Percentiles rank a stretch among this genome's conserved stretches.
Conservation (phyloP, 768 basidiomycete species). For the Kockovaella imperatae region DNA sequence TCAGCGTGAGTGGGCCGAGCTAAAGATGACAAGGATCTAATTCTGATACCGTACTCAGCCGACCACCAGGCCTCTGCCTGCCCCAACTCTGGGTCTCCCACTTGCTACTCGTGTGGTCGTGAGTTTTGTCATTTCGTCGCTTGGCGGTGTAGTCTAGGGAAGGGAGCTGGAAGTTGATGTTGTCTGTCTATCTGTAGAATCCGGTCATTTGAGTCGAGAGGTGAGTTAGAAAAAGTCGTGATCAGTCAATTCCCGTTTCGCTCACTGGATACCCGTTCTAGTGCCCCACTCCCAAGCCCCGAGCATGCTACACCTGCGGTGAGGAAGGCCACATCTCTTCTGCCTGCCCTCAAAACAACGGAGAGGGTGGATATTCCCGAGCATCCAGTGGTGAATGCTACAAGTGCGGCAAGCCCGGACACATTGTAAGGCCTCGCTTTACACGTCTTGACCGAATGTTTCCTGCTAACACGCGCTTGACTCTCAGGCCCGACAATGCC, state of each 20-base stretch:
- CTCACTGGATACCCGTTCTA: constrained; percentile 8
- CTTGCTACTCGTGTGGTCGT: constrained; percentile 43
- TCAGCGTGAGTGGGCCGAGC: constrained; percentile 26
- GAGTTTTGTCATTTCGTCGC: constrained; percentile 5
- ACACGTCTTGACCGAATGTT: background rate
- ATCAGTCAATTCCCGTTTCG: background rate
- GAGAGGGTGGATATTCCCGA: constrained; percentile 18
- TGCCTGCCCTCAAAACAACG: constrained; percentile 36
- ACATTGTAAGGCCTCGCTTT: constrained; percentile 31
- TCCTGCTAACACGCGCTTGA: constrained; percentile 5
- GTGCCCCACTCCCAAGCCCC: constrained; percentile 43
- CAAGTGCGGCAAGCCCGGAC: constrained; percentile 44
- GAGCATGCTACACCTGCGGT: constrained; percentile 43
- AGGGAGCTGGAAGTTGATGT: background rate
- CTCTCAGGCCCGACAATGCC: constrained; percentile 39
- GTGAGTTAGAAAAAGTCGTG: constrained; percentile 10
- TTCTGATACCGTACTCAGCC: constrained; percentile 28
- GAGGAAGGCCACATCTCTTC: constrained; percentile 44
- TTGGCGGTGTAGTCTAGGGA: too few relatives aligned
- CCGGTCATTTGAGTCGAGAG: constrained; percentile 41
- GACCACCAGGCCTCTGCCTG: constrained; percentile 42
- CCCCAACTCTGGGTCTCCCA: constrained; percentile 36
- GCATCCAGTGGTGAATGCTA: constrained; percentile 40
- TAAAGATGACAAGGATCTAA: background rate
- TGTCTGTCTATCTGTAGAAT: constrained; percentile 11